phyloP scores from a whole-genome alignment of 805 yeast species.

The Vanderwaltozyma tropicalis region DNA sequence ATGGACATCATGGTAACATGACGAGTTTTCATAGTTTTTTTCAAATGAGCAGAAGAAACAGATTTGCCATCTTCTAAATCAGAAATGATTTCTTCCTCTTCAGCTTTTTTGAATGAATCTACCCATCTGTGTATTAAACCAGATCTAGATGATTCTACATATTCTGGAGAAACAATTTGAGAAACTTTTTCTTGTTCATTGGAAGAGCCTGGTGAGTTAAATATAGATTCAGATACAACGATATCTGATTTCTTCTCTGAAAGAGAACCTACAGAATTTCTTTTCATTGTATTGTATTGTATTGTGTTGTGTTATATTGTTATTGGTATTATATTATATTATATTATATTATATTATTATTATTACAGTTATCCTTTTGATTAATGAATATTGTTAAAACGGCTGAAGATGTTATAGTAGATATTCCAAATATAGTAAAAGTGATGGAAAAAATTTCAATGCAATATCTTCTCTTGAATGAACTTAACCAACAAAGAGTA shows the following conservation, averaged over 20 bases:
- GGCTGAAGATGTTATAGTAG: too few relatives aligned
- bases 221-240: neutral
- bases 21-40: slow-evolving; percentile 22
- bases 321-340: too few relatives aligned
- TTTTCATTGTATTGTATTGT: too few relatives aligned
- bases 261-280: too few relatives aligned
- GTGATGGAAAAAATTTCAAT: too few relatives aligned
- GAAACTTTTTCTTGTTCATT: neutral
- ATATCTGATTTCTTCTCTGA: slow-evolving; percentile 1
- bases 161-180: neutral
- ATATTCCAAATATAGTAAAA: too few relatives aligned
- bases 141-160: neutral
- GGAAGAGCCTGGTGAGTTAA: neutral
- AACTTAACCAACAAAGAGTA: too few relatives aligned
- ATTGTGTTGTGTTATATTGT: too few relatives aligned
- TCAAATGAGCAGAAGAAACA: slow-evolving; percentile 7
- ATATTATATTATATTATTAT: too few relatives aligned
- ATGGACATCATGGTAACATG: slow-evolving; percentile 69
- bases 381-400: too few relatives aligned
- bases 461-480: too few relatives aligned
- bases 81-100: slow-evolving; percentile 4
- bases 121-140: slow-evolving; percentile 5
- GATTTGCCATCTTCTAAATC: slow-evolving; percentile 14
- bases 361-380: too few relatives aligned
- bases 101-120: slow-evolving; percentile 20